These are phyloP conservation scores for Colletotrichum musicola DNA, from an alignment of 2,329 filamentous ascomycete genomes.

Conservation along the genomic window DNA sequence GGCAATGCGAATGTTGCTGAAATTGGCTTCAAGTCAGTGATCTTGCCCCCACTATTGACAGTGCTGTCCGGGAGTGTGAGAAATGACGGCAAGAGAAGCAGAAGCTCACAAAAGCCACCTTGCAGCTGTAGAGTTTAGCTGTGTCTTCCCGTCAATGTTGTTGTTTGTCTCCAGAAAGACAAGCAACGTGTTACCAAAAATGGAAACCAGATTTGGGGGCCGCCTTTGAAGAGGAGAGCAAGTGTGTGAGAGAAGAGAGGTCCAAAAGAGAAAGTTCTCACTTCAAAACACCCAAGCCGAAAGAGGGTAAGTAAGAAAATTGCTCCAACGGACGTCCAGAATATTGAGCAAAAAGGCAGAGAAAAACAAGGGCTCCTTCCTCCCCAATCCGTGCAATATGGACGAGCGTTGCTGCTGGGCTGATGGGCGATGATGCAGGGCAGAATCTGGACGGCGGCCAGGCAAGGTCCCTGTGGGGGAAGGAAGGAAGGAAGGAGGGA, in stretches of 20 bases:
- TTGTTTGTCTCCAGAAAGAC: conserved; percentile 8
- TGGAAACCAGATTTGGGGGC: neutral
- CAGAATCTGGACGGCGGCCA: conserved; percentile 1
- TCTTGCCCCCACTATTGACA: too few relatives aligned
- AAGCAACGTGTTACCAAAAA: conserved; percentile 33
- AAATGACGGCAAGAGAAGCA: neutral
- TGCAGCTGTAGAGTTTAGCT: neutral
- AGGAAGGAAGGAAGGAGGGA: neutral
- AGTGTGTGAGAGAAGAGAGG: neutral
- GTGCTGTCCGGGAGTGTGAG: too few relatives aligned
- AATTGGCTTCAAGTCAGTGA: too few relatives aligned
- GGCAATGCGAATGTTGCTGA: too few relatives aligned
- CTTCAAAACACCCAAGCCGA: neutral
- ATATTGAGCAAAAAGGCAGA: too few relatives aligned
- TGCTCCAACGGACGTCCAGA: conserved; percentile 18
- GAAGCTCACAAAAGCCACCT: conserved; percentile 19
- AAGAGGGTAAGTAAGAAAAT: neutral
- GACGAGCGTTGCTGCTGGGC: conserved; percentile 2
- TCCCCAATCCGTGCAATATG: conserved; percentile 13
- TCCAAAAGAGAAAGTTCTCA: neutral
- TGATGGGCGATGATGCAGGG: conserved; percentile 1
- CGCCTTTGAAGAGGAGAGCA: neutral
- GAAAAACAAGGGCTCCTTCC: neutral
- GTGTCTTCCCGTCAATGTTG: neutral
- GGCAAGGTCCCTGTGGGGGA: neutral